Base-by-base conservation (phyloP, 306 rosid species). In the Cyamopsis tetragonoloba region DNA sequence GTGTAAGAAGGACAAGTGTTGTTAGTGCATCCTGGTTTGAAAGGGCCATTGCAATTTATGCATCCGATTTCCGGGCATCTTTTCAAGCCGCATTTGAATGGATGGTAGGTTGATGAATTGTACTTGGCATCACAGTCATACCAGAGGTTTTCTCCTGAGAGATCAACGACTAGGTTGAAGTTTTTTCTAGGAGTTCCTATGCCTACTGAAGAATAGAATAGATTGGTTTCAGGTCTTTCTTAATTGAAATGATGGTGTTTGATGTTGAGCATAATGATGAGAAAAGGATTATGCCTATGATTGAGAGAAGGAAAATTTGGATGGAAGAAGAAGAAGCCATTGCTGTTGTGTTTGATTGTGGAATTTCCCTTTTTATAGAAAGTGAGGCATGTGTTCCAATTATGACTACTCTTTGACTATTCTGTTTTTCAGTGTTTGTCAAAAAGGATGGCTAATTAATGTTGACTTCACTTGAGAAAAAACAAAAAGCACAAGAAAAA, bases 221-320 rank as follows among this genome's bases (percentile, higher is more conserved):
- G 68, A 17, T 72, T 75, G 47, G 86, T 84, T 61, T 60, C 5
- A 0, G 62, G 69, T 81, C 86, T 76, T 79, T 81, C 8, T 37
- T 49, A 0, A 78, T 76, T 22, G 79, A 54, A 8, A 81, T 83
- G 19, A 49, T 35, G 28, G 68, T 3, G 11, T 51, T 66, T 23
- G 72, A 28, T 56, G 54, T 20, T 49, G 71, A 1, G 53, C 19
- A 38, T 22, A 9, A 38, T 2, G 15, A 1, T 55, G 77, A 44
- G 9, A 20, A 73, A 73, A 79, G 51, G 24, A 66, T 3, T 35
- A n/a, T n/a, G n/a, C n/a, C n/a, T n/a, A n/a, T n/a, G n/a, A 35
- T 9, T 11, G 68, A 71, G 23, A 75, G 11, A 4, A 65, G 31
- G 57, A 79, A 20, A 39, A 71, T 27, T 14, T 71, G 42, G 57